phyloP scores from a whole-genome alignment of 2,329 filamentous ascomycete species.

The Nannizziopsis barbatae region DNA sequence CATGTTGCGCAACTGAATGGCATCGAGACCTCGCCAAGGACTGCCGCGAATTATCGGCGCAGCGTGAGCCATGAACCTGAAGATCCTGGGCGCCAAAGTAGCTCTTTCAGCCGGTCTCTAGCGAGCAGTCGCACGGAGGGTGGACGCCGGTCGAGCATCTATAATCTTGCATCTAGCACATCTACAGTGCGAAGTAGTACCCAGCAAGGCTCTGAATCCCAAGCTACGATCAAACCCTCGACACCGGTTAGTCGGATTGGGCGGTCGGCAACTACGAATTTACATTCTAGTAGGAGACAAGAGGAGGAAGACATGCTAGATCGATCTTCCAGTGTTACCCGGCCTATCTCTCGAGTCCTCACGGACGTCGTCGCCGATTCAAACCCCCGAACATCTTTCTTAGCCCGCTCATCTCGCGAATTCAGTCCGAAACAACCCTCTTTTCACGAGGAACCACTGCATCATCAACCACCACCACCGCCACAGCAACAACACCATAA shows the following conservation, averaged over 20 bases:
- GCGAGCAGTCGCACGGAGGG: constrained; percentile 24
- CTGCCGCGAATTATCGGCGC: constrained; percentile 27
- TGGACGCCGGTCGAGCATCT: constrained; percentile 30
- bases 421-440: constrained; percentile 17
- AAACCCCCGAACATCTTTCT: neutral
- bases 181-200: constrained; percentile 14
- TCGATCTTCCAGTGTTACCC: constrained; percentile 23
- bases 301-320: constrained; percentile 29
- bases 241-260: constrained; percentile 30
- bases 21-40: constrained; percentile 20
- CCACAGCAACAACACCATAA: constrained; percentile 18
- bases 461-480: too few species aligned
- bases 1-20: constrained; percentile 19
- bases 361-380: constrained; percentile 25
- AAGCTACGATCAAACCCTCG: constrained; percentile 20
- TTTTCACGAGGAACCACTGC: constrained; percentile 15
- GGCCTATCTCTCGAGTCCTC: constrained; percentile 34
- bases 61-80: constrained; percentile 32
- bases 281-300: constrained; percentile 21
- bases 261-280: constrained; percentile 32
- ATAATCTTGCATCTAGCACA: constrained; percentile 21
- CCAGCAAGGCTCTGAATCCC: constrained; percentile 22
- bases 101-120: constrained; percentile 20
- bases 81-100: constrained; percentile 18
- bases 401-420: constrained; percentile 6